Evolutionary conservation across 306 rosid species (phyloP), one percentile per base, ranked within the genome.

Genomic region (Prunus kanzakura): DNA sequence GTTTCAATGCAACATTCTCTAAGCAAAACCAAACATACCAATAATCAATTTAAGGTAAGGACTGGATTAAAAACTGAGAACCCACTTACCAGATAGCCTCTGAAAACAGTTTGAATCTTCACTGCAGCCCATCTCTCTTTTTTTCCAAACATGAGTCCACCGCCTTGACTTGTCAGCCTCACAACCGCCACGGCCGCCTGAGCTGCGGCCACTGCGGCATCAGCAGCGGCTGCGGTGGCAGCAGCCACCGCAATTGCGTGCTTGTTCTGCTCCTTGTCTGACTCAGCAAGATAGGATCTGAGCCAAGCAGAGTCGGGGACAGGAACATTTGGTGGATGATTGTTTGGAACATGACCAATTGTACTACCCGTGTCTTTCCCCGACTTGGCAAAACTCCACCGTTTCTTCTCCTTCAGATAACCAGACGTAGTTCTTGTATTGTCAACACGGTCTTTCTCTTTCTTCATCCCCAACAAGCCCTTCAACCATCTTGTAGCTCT

Each of bases 191-290:
- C 97, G 0, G 99, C 99, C 0, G 99, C 99, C 69, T 88, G 97
- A 0, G 99, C 99, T 0, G 99, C 97, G 0, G 88, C 99, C 9
- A 92, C 91, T 0, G 99, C 99, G 0, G 98, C 98, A 47, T 96
- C 98, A 0, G 97, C 99, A 0, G 96, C 99, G 0, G 97, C 99
- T 0, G 99, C 93, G 0, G 99, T 89, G n/a, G 99, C 99, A 0
- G 97, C 98, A 8, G 99, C 99, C 20, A 96, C 97, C 0, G 99
- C 99, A 86, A 92, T 91, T 50, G 98, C 99, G 83, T 92, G 98
- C 76, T 92, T 91, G 77, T 83, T 90, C 76, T 91, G 97, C 57
- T 96, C 91, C 63, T 76, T 86, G 68, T 85, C 94, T 4, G 97
- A 82, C 6, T 91, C 90, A 18, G 86, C 71, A 27, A 87, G 72